Base-by-base conservation (phyloP, 257 asterid genomes). In the Plantago major region DNA sequence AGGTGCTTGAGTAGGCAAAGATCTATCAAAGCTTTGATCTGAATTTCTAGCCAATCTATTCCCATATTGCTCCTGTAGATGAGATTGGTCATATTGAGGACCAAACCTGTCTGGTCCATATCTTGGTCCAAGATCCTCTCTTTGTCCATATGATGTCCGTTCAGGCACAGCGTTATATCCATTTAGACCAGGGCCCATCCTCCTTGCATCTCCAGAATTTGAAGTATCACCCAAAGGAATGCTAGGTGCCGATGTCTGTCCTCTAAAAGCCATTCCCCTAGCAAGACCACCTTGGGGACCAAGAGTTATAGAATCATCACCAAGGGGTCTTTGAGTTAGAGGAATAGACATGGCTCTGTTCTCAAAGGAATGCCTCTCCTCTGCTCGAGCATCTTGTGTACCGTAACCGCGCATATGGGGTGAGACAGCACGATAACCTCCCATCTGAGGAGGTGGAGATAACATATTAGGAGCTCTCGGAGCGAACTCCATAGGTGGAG, bases 221-320 rank as follows among this genome's bases (percentile, higher is more conserved):
- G 76, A 59, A 63, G 64, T 67, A 59, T 78, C 87, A 73, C 78
- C 58, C 33, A 70, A 67, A 9, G 71, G 73, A 60, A 65, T 64
- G 54, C 54, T 77, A 40, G 80, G 67, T 57, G 78, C 76, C 22
- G 86, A 76, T 60, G 87, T 74, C 50, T 73, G 95, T 66, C 92
- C 94, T 76, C 92, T 81, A 73, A 77, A 83, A 68, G 84, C 84
- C 96, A 87, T 87, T 64, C 95, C 94, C 71, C 82, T 83, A 12
- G 88, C 92, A 66, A 87, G 95, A 54, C 95, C 96, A 47, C 97
- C 97, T 69, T 92, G 99, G 30, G 97, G 99, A 61, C 97, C 99
- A 72, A 92, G 95, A 44, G 96, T 81, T 64, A 89, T 79, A 46
- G 83, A 66, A 65, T 84, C 93, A 65, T 86, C 93, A 56, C 87